Conservation (phyloP, 2,329 filamentous ascomycete genomes). For the Microcyclosporella mali region DNA sequence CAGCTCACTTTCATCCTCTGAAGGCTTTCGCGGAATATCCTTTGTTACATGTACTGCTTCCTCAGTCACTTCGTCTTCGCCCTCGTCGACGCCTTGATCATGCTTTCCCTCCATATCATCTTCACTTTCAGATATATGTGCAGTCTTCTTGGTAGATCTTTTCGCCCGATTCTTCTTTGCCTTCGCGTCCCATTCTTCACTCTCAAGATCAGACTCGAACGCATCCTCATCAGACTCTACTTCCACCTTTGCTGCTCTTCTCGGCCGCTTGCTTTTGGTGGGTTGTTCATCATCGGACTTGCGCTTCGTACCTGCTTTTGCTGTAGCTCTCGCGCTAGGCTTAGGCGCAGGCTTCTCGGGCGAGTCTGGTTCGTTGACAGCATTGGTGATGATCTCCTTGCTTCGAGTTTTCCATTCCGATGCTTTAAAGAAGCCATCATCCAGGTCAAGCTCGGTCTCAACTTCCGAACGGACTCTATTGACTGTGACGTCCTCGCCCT, state of each 20-base stretch:
- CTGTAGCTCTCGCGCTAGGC: constrained; percentile 13
- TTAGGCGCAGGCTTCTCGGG: constrained; percentile 18
- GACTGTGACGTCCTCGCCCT: constrained; percentile 48
- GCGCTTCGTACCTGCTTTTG: constrained; percentile 25
- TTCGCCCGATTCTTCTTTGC: constrained; percentile 5
- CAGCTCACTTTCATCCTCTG: constrained; percentile 15
- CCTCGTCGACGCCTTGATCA: constrained; percentile 14
- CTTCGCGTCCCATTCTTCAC: constrained; percentile 9
- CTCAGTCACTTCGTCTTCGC: constrained; percentile 5
- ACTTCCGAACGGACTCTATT: constrained; percentile 50
- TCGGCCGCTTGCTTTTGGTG: constrained; percentile 20
- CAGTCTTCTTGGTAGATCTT: constrained; percentile 8
- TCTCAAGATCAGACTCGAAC: constrained; percentile 8
- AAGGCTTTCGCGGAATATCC: constrained; percentile 5
- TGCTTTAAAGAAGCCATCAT: constrained; percentile 51
- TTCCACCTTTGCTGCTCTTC: constrained; percentile 16
- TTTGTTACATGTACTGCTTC: constrained; percentile 11
- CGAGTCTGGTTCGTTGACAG: constrained; percentile 37
- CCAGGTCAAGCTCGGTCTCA: constrained; percentile 48
- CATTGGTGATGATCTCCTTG: constrained; percentile 48
- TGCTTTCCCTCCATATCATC: constrained; percentile 8
- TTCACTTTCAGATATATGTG: constrained; percentile 3
- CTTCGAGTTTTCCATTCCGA: constrained; percentile 51
- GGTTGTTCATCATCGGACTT: constrained; percentile 24
- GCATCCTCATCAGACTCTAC: constrained; percentile 13